Evolutionary conservation across 768 basidiomycete species (phyloP).

Genomic region (Boletus rex-veris): DNA sequence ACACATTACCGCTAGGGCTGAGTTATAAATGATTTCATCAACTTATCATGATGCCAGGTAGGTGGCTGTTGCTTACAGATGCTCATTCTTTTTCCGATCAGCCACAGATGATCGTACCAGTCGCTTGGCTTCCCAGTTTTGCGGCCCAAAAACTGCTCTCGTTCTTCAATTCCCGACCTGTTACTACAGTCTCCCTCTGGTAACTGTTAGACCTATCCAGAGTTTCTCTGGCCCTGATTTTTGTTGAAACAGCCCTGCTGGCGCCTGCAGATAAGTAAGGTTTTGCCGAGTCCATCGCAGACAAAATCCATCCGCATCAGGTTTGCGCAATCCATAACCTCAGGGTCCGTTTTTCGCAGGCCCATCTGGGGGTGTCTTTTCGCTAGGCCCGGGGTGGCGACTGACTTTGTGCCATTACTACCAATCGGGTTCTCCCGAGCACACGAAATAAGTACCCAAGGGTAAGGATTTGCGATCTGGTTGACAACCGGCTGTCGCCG

Average conservation of each 20-base stretch:
- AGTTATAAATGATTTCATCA: too few relatives aligned
- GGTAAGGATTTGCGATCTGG: neutral
- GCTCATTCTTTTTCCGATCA: too few relatives aligned
- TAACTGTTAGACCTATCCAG: too few relatives aligned
- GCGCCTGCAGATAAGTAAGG: neutral
- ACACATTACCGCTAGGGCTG: too few relatives aligned
- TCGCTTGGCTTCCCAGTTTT: too few relatives aligned
- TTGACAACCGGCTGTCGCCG: conserved; percentile 6
- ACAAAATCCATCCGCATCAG: neutral
- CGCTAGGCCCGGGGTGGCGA: neutral
- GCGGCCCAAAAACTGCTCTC: neutral
- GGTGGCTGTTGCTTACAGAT: too few relatives aligned
- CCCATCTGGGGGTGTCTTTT: too few relatives aligned
- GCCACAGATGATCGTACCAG: too few relatives aligned
- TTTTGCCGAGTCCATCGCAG: neutral
- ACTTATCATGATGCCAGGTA: too few relatives aligned
- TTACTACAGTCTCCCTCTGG: too few relatives aligned
- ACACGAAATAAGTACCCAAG: neutral
- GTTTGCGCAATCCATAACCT: neutral
- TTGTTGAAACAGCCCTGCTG: neutral
- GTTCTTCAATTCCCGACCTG: neutral
- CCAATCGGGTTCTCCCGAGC: too few relatives aligned
- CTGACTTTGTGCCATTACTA: neutral
- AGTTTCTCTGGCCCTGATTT: too few relatives aligned
- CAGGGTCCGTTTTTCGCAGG: neutral